These are phyloP conservation scores for Candida glaebosa DNA, from an alignment of 805 yeast species.

Conservation along the genomic window DNA sequence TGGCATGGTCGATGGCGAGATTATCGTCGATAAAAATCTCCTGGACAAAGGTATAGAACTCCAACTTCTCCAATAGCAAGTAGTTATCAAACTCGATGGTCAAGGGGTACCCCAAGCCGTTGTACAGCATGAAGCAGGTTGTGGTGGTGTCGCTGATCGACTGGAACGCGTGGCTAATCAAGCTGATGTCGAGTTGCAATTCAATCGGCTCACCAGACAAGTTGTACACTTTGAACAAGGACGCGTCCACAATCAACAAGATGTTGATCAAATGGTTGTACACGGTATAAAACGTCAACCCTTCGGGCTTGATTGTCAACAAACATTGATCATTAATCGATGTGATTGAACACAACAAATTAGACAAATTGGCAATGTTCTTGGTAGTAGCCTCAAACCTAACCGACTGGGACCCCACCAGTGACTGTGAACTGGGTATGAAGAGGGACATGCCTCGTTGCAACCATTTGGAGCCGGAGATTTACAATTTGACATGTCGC, in stretches of 20 bases:
- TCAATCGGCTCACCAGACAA: constrained; percentile 14
- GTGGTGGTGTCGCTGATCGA: constrained; percentile 9
- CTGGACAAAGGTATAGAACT: constrained; percentile 34
- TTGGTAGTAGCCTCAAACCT: constrained; percentile 34
- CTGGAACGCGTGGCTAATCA: constrained; percentile 34
- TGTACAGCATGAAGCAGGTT: constrained; percentile 33
- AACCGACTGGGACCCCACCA: neutral
- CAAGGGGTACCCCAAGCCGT: constrained; percentile 38
- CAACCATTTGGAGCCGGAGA: no score
- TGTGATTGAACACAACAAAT: constrained; percentile 29
- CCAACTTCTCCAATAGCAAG: constrained; percentile 38
- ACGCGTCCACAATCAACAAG: constrained; percentile 32
- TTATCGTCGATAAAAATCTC: constrained; percentile 15
- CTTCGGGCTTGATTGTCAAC: constrained; percentile 28
- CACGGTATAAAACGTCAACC: constrained; percentile 32
- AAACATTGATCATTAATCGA: constrained; percentile 32
- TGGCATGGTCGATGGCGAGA: constrained; percentile 23
- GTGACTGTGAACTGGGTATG: constrained; percentile 1
- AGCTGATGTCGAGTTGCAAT: constrained; percentile 35
- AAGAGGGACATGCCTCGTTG: constrained; percentile 4
- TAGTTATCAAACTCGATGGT: constrained; percentile 40
- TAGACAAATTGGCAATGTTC: constrained; percentile 37
- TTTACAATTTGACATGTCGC: no score
- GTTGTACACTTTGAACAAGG: constrained; percentile 31
- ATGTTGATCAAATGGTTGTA: constrained; percentile 35